These are phyloP conservation scores for Dryadomyces quercivorus DNA, from an alignment of 2,329 filamentous ascomycete species.

Conservation along the genomic window DNA sequence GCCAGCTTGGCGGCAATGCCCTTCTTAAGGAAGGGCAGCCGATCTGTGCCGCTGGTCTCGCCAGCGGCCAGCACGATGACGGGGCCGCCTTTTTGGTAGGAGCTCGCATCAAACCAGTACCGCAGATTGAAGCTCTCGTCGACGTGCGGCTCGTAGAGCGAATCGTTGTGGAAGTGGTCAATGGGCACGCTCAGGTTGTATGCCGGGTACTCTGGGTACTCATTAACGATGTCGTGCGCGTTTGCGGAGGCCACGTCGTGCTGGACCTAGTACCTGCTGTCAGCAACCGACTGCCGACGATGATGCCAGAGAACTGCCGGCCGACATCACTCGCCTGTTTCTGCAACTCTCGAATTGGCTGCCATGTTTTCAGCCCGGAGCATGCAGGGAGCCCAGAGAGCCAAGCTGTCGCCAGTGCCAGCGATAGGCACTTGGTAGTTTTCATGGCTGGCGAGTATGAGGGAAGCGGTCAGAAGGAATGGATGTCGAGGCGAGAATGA, in stretches of 20 bases:
- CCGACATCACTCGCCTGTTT: constrained; percentile 2
- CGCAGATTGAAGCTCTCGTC: constrained; percentile 55
- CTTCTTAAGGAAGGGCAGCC: constrained; percentile 62
- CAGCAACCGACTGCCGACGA: not conserved
- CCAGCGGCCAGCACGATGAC: constrained; percentile 67
- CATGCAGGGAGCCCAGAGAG: not conserved
- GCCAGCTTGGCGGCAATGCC: constrained; percentile 63
- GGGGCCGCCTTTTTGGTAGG: constrained; percentile 67
- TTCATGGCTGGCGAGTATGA: too few species aligned
- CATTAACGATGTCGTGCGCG: too few species aligned
- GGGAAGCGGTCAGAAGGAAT: too few species aligned
- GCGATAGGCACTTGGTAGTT: not conserved
- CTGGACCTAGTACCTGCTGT: not conserved
- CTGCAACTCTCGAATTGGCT: constrained; percentile 7
- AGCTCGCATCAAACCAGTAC: constrained; percentile 71
- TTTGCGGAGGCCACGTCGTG: not conserved
- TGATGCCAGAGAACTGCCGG: not conserved
- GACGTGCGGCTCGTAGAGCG: constrained; percentile 64
- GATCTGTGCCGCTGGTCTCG: constrained; percentile 50
- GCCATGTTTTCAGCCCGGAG: constrained; percentile 6
- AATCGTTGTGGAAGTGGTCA: constrained; percentile 77
- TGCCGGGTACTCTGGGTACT: constrained; percentile 19
- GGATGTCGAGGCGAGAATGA: too few species aligned
- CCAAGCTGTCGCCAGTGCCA: not conserved
- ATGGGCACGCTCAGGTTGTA: constrained; percentile 39